These are phyloP conservation scores for Trichopus zeylanicus DNA, from an alignment of 116 monocot species.

Conservation along the genomic window DNA sequence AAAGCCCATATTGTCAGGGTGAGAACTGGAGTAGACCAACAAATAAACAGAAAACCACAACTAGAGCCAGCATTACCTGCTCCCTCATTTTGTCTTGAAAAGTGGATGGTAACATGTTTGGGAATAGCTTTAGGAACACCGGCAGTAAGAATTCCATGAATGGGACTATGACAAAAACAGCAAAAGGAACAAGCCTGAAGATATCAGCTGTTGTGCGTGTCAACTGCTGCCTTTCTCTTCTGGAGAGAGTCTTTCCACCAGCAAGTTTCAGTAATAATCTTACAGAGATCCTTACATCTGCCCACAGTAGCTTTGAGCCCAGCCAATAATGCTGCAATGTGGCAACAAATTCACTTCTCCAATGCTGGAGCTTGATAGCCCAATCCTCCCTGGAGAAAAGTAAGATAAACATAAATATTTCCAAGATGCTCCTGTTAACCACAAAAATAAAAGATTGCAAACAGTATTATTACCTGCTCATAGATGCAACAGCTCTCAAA, in stretches of 20 bases:
- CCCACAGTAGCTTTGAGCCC: slow-evolving; percentile 78
- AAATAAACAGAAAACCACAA: too few species aligned
- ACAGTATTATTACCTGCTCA: slow-evolving; percentile 67
- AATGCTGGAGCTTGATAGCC: slow-evolving; percentile 73
- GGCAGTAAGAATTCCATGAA: slow-evolving; percentile 99
- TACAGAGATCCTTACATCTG: slow-evolving; percentile 78
- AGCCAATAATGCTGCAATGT: slow-evolving; percentile 95
- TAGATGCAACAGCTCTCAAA: slow-evolving; percentile 78
- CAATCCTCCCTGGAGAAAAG: slow-evolving; percentile 74
- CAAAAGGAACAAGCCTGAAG: slow-evolving; percentile 89
- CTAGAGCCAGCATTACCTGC: too few species aligned
- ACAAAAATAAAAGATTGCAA: background rate
- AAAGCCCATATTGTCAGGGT: too few species aligned
- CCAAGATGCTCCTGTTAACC: background rate
- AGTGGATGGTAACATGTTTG: slow-evolving; percentile 96
- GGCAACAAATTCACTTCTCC: slow-evolving; percentile 83
- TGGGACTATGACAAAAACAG: slow-evolving; percentile 91
- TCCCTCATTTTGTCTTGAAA: slow-evolving; percentile 99
- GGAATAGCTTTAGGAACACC: slow-evolving; percentile 84
- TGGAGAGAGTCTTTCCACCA: slow-evolving; percentile 80
- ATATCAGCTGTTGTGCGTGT: slow-evolving; percentile 97
- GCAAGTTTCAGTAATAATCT: slow-evolving; percentile 83
- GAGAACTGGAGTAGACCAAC: too few species aligned
- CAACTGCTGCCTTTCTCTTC: slow-evolving; percentile 87
- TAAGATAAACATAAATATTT: slow-evolving; percentile 3